Evolutionary conservation across 1,284 basidiomycete genomes (phyloP), one percentile per base, ranked within the genome.

Genomic region (Marasmius sp.): DNA sequence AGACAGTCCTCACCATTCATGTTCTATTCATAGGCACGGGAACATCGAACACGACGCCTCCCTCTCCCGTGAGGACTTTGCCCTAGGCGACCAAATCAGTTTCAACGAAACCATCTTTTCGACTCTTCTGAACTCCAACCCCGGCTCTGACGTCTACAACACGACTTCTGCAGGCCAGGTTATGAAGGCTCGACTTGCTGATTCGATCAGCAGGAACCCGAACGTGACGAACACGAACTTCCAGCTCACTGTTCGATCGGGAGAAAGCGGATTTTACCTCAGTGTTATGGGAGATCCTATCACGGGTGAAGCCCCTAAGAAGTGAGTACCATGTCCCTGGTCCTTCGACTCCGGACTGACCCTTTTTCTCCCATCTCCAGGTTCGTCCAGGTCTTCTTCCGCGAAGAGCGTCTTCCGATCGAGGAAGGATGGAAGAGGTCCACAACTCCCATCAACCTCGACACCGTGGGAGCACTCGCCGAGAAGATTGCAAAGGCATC

Each of bases 1-100:
- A 27, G 27, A 7, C 5, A 37, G 6, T 6, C 14, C 37, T 22
- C 12, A 36, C 54, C 27, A 8, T 14, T 33, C 55, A 9, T 27
- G 2, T n/a, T 20, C 27, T n/a, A 9, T 27, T 49, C 3, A 6
- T 37, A 69, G 67, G 0, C 69, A 70, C 60, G 63, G 60, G 6
- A 61, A 59, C 51, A 62, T 68, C n/a, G 67, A 70, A 55, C 65
- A 68, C 59, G 68, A 70, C 58, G 67, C 64, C n/a, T 69, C 67
- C n/a, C 38, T 68, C 49, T 67, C 69, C 34, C 65, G 68, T 47
- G 50, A 43, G 6, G 68, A 69, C 55, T 57, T 39, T 37, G 57
- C 57, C 33, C 52, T 60, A 22, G 66, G 67, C 2, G 65, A 67
- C 52, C 67, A 67, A 39, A 52, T 65, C 45, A 54, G 61, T 39